These are phyloP conservation scores for Gastrolobium villosum DNA, from an alignment of 306 rosid genomes.

Conservation along the genomic window DNA sequence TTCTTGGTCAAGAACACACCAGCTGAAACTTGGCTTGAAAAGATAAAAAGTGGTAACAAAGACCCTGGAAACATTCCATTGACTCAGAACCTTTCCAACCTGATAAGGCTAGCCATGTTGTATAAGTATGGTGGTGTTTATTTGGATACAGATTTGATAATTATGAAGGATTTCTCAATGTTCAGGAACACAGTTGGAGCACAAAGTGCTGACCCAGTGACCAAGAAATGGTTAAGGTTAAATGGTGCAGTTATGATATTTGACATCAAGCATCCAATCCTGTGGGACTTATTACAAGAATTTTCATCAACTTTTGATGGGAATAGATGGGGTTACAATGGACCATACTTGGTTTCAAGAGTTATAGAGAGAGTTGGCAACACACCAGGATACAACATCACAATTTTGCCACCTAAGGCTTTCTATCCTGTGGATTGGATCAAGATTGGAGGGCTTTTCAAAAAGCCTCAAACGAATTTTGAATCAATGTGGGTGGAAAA, in stretches of 20 bases:
- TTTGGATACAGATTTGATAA: slow-evolving; percentile 75
- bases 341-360: slow-evolving; percentile 75
- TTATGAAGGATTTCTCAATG: slow-evolving; percentile 51
- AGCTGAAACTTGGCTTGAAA: slow-evolving; percentile 66
- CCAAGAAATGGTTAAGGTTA: slow-evolving; percentile 63
- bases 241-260: slow-evolving; percentile 70
- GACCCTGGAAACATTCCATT: slow-evolving; percentile 90
- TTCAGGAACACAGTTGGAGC: slow-evolving; percentile 69
- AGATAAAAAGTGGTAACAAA: slow-evolving; percentile 66
- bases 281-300: slow-evolving; percentile 65
- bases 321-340: slow-evolving; percentile 69
- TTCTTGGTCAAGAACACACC: slow-evolving; percentile 65
- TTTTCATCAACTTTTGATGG: slow-evolving; percentile 71
- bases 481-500: slow-evolving; percentile 53
- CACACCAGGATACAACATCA: slow-evolving; percentile 52
- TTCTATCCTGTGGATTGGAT: slow-evolving; percentile 72
- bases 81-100: slow-evolving; percentile 79
- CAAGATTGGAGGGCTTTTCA: slow-evolving; percentile 50
- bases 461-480: slow-evolving; percentile 48
- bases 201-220: slow-evolving; percentile 54
- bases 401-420: slow-evolving; percentile 56
- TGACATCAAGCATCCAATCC: slow-evolving; percentile 66
- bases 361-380: slow-evolving; percentile 54
- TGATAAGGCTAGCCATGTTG: slow-evolving; percentile 70
- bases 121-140: slow-evolving; percentile 86